Conservation (phyloP, 1,284 basidiomycete species). For the Heimioporus punctisporus region DNA sequence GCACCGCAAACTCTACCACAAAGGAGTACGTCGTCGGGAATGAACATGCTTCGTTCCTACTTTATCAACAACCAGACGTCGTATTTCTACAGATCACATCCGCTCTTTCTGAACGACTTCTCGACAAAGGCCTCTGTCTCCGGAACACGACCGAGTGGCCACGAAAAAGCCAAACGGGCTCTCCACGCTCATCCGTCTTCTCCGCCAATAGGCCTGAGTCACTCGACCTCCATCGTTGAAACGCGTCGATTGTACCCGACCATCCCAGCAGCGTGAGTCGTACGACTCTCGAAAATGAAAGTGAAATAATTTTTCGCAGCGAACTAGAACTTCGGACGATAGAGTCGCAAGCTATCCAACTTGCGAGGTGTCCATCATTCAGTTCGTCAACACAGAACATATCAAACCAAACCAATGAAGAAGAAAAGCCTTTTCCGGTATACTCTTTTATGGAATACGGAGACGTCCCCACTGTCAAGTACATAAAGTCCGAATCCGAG, state of each 20-base stretch:
- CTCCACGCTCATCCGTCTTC: no score
- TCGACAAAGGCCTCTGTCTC: slow-evolving; percentile 10
- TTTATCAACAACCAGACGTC: slow-evolving; percentile 9
- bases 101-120: slow-evolving; percentile 14
- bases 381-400: slow-evolving; percentile 7
- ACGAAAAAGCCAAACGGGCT: background rate
- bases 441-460: slow-evolving; percentile 45
- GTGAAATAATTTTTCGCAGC: no score
- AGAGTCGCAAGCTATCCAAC: slow-evolving; percentile 1
- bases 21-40: slow-evolving; percentile 23
- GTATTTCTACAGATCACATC: slow-evolving; percentile 11
- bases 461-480: slow-evolving; percentile 38
- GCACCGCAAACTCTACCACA: slow-evolving; percentile 16
- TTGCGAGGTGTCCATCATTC: background rate
- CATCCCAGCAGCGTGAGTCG: no score
- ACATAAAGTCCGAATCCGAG: slow-evolving; percentile 42
- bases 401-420: background rate
- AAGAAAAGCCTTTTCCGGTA: slow-evolving; percentile 21
- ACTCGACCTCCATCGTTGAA: background rate
- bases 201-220: no score
- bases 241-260: background rate
- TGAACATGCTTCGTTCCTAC: slow-evolving; percentile 17
- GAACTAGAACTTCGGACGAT: no score
- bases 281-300: no score
- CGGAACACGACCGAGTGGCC: background rate